Conservation (phyloP, 108 stramenopile genomes). For the Cyclotella choctawhatcheeana region DNA sequence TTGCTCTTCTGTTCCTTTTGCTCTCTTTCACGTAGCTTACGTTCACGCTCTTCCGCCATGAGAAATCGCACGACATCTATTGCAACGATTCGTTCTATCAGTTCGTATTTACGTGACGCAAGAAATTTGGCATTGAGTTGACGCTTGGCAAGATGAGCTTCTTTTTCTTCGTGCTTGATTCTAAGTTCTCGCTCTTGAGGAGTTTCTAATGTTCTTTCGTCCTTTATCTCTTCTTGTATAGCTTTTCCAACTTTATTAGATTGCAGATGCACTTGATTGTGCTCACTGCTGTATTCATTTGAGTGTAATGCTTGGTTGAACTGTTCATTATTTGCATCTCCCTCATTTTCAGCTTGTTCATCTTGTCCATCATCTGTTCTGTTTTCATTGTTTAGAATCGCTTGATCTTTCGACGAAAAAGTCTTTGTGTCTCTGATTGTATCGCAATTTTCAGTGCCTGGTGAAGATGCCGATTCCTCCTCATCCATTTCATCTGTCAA, state of each 20-base stretch:
- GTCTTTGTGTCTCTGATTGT: no score
- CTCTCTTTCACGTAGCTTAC: conserved; percentile 32
- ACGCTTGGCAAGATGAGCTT: conserved; percentile 26
- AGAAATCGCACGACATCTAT: conserved; percentile 57
- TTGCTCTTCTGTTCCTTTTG: conserved; percentile 30
- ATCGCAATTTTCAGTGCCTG: background rate
- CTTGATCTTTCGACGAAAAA: no score
- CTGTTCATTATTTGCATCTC: background rate
- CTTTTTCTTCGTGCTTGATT: conserved; percentile 2
- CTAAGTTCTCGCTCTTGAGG: background rate
- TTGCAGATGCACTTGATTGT: background rate
- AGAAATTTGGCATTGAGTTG: conserved; percentile 50
- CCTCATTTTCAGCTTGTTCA: background rate
- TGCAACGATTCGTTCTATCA: conserved; percentile 50
- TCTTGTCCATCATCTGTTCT: background rate
- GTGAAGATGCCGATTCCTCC: background rate
- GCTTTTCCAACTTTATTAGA: no score
- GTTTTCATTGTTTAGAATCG: background rate
- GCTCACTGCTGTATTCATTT: background rate
- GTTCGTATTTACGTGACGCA: conserved; percentile 49
- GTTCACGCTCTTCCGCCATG: conserved; percentile 46
- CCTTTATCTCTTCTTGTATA: no score
- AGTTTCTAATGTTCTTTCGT: no score
- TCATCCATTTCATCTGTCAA: background rate
- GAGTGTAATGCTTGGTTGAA: background rate